Evolutionary conservation across 257 asterid genomes (phyloP), one percentile per base, ranked within the genome.

Genomic region (Fraxinus quadrangulata): DNA sequence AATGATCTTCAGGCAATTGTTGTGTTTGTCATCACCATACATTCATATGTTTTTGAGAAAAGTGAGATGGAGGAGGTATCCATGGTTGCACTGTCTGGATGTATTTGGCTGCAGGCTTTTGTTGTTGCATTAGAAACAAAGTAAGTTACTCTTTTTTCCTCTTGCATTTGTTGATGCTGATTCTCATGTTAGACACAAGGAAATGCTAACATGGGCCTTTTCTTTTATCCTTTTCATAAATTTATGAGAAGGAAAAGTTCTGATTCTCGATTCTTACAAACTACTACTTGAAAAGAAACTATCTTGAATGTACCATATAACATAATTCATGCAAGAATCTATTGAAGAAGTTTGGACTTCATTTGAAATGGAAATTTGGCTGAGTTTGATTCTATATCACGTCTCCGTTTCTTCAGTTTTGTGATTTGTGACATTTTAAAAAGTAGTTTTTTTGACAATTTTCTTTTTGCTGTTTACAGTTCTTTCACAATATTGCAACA

Each of bases 21-120:
- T 71, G 98, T 92, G 77, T 93, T 96, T 73, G 89, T 89, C 76
- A 92, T 96, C 87, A 88, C 97, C 80, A 90, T 92, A 77, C 97
- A 93, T 78, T 76, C 97, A 30, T 96, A 92, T 80, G 94, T 97
- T 73, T 80, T 84, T 78, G 99, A 96, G 91, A 96, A 90, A 83
- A 91, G 96, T 85, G 98, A 93, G 90, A 90, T 96, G 98, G 99
- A 96, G 86, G 99, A 96, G 92, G 88, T 92, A 70, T 90, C 98
- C 5, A 90, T 96, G 97, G 99, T 96, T 80, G 99, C 94, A 72
- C 94, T 96, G 26, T 96, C 99, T 34, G 98, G 98, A 79, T 96
- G 99, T 85, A 93, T 96, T 83, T 96, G 99, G 99, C 81, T 96
- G 89, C 99, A 93, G 84, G 99, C 98, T 51, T 96, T 96, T 84